These are phyloP conservation scores for Kentomonas sorsogonicus DNA, from an alignment of 208 protist species.

Conservation along the genomic window DNA sequence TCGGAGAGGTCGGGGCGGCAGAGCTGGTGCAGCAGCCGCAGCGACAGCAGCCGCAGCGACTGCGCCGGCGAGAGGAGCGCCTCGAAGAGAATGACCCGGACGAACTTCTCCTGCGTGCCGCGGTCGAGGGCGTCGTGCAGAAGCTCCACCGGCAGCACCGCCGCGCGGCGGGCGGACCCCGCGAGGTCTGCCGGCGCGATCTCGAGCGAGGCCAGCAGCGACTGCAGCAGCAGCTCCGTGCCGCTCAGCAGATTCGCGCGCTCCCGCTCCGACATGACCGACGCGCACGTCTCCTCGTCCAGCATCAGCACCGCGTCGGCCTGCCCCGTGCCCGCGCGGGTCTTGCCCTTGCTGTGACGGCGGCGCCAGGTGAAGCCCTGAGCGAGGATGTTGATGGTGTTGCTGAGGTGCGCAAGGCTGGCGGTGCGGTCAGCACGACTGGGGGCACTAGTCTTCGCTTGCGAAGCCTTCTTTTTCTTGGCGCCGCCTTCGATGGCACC, in stretches of 20 bases:
- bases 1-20: background rate
- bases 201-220: slow-evolving; percentile 42
- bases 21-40: slow-evolving; percentile 46
- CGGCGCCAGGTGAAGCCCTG: too few relatives aligned
- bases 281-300: too few relatives aligned
- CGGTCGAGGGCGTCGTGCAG: slow-evolving; percentile 1
- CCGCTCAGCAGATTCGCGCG: slow-evolving; percentile 52
- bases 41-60: slow-evolving; percentile 52
- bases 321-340: too few relatives aligned
- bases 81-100: slow-evolving; percentile 62
- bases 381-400: too few relatives aligned
- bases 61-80: slow-evolving; percentile 55
- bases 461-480: too few relatives aligned
- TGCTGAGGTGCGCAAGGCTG: too few relatives aligned
- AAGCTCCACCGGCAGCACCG: background rate
- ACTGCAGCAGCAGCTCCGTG: slow-evolving; percentile 52
- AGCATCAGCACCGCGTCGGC: too few relatives aligned
- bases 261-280: too few relatives aligned
- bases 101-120: slow-evolving; percentile 41
- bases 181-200: slow-evolving; percentile 20
- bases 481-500: too few relatives aligned
- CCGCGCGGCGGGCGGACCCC: background rate
- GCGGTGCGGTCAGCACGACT: too few relatives aligned
- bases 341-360: too few relatives aligned
- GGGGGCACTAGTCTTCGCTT: too few relatives aligned